Conservation (phyloP, 805 yeast species). For the Barnettozyma pratensis region DNA sequence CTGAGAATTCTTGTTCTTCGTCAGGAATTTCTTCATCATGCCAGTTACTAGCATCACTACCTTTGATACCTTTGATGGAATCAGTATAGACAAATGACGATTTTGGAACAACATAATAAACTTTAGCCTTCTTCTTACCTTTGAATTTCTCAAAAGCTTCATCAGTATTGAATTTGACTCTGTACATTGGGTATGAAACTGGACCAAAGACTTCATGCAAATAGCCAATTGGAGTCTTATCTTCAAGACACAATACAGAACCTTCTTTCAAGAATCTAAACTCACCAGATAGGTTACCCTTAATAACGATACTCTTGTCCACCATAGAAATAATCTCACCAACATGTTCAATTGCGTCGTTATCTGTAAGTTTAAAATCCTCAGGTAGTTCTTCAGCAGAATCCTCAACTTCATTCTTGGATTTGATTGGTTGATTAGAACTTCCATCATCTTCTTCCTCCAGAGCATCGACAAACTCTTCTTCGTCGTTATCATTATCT, state of each 20-base stretch:
- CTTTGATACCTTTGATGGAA: constrained; percentile 62
- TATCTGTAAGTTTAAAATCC: constrained; percentile 52
- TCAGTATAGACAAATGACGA: constrained; percentile 79
- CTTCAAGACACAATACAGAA: constrained; percentile 73
- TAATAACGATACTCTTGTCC: constrained; percentile 65
- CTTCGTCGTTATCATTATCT: constrained; percentile 7
- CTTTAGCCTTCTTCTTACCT: constrained; percentile 48
- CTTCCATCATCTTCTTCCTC: constrained; percentile 13
- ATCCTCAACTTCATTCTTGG: constrained; percentile 80
- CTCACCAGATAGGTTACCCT: constrained; percentile 77
- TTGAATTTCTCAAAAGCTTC: constrained; percentile 45
- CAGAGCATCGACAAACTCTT: constrained; percentile 8
- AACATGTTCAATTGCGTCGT: constrained; percentile 62
- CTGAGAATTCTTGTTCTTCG: constrained; percentile 92
- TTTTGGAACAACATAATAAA: constrained; percentile 73
- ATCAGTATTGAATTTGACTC: constrained; percentile 57
- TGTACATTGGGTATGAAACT: constrained; percentile 72
- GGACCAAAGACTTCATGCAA: constrained; percentile 89
- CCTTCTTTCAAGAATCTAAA: constrained; percentile 76
- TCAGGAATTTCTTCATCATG: constrained; percentile 92
- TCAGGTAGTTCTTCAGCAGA: constrained; percentile 62
- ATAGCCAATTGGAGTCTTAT: constrained; percentile 66
- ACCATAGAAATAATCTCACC: constrained; percentile 69
- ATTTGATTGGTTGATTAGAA: constrained; percentile 52
- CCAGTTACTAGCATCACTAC: constrained; percentile 92